Conservation (phyloP, 2,329 filamentous ascomycete genomes). For the Albophoma yamanashiensis region DNA sequence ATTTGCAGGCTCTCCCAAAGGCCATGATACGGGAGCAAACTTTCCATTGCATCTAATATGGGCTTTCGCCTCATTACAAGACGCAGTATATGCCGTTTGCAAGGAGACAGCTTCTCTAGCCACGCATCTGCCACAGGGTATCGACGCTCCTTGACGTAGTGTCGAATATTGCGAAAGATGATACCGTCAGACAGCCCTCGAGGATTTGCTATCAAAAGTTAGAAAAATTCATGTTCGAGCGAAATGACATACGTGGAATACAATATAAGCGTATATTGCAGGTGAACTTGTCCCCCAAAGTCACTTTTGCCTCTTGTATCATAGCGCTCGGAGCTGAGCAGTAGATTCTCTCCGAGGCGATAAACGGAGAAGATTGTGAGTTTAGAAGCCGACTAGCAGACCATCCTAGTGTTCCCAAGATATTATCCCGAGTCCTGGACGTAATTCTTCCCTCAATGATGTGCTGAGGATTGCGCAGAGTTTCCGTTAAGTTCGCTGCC, state of each 20-base stretch:
- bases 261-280: not conserved
- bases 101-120: slow-evolving; percentile 1
- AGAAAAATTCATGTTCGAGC: not conserved
- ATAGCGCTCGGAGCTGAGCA: not conserved
- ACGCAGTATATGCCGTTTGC: not conserved
- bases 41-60: not conserved
- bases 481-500: not conserved
- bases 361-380: not conserved
- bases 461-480: not conserved
- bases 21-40: not conserved
- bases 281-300: not conserved
- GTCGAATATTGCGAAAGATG: not conserved
- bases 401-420: not conserved
- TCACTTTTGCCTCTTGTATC: not conserved
- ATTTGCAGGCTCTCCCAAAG: slow-evolving; percentile 2
- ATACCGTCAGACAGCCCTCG: not conserved
- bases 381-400: not conserved
- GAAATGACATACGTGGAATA: not conserved
- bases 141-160: not conserved
- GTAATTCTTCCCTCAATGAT: not conserved
- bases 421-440: not conserved
- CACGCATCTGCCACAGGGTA: not conserved
- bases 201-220: not conserved
- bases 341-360: not conserved
- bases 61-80: not conserved